phyloP scores from a whole-genome alignment of 2,329 filamentous ascomycete species.

The Madurella mycetomatis region DNA sequence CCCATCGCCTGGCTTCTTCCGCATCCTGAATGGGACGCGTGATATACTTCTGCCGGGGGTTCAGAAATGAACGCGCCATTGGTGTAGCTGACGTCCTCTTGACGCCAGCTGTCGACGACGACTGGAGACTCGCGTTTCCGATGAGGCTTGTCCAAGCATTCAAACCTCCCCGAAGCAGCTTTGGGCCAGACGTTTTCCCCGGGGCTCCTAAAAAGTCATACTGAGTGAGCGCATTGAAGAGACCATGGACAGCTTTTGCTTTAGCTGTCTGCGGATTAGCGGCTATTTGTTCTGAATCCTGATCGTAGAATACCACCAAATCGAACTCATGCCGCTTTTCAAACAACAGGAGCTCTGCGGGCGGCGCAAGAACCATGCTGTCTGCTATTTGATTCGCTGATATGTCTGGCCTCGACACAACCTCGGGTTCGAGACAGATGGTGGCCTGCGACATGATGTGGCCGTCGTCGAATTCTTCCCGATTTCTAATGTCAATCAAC shows the following conservation, averaged over 20 bases:
- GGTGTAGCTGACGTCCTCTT: conserved; percentile 13
- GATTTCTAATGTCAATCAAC: conserved; percentile 77
- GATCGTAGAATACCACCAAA: conserved; percentile 86
- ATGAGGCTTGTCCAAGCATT: conserved; percentile 84
- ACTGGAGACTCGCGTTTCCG: conserved; percentile 59
- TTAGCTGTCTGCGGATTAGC: conserved; percentile 17
- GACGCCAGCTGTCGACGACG: conserved; percentile 30
- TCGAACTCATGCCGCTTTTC: conserved; percentile 71
- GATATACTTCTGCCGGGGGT: conserved; percentile 43
- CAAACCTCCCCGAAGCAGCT: conserved; percentile 75
- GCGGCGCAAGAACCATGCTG: conserved; percentile 64
- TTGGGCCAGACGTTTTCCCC: conserved; percentile 50
- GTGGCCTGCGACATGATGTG: conserved; percentile 81
- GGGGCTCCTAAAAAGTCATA: conserved; percentile 60
- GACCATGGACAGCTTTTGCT: conserved; percentile 58
- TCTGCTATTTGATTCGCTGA: conserved; percentile 61
- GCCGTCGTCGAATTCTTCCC: conserved; percentile 78
- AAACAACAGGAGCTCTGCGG: conserved; percentile 72
- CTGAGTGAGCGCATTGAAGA: conserved; percentile 76
- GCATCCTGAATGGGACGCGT: conserved; percentile 64
- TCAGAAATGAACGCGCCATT: conserved; percentile 29
- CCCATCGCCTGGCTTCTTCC: conserved; percentile 78
- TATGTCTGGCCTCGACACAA: conserved; percentile 64
- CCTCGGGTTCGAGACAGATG: conserved; percentile 81
- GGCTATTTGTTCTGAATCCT: conserved; percentile 57